phyloP scores from a whole-genome alignment of 306 rosid genomes.

The Lupinus albus region DNA sequence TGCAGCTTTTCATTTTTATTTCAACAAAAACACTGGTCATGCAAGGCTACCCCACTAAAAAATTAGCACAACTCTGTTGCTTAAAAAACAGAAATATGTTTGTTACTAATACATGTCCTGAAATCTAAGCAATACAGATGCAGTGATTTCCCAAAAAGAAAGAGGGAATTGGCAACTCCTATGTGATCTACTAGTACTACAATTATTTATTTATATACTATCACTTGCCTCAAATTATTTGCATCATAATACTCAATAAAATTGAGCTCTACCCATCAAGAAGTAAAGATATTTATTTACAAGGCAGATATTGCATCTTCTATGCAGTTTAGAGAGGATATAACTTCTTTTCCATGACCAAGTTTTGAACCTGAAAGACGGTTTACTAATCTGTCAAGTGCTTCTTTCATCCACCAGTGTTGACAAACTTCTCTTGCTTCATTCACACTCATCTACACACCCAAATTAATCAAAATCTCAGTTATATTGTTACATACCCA shows the following conservation, averaged over 20 bases:
- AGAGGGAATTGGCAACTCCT: constrained; percentile 38
- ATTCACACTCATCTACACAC: constrained; percentile 64
- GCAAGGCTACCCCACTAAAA: not conserved
- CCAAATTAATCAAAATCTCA: not conserved
- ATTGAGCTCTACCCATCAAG: constrained; percentile 6
- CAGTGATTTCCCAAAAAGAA: constrained; percentile 39
- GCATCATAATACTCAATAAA: constrained; percentile 30
- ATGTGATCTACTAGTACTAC: constrained; percentile 21
- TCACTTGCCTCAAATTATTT: constrained; percentile 37
- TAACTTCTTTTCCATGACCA: constrained; percentile 36
- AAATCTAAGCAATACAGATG: constrained; percentile 24
- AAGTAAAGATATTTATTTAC: constrained; percentile 46
- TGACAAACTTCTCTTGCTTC: constrained; percentile 85
- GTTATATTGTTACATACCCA: not conserved
- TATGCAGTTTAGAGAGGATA: constrained; percentile 37
- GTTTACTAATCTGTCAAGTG: constrained; percentile 65
- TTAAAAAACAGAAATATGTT: constrained; percentile 33
- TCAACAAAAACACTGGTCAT: constrained; percentile 6
- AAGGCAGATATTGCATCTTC: constrained; percentile 42
- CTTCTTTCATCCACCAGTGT: constrained; percentile 98
- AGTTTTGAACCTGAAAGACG: constrained; percentile 54
- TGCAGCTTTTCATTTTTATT: not conserved
- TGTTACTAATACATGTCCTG: constrained; percentile 10
- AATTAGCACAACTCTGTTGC: not conserved
- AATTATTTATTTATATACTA: constrained; percentile 29